Evolutionary conservation across 768 basidiomycete genomes (phyloP), one percentile per base, ranked within the genome.

Genomic region (Strobilomyces echinocephalus): DNA sequence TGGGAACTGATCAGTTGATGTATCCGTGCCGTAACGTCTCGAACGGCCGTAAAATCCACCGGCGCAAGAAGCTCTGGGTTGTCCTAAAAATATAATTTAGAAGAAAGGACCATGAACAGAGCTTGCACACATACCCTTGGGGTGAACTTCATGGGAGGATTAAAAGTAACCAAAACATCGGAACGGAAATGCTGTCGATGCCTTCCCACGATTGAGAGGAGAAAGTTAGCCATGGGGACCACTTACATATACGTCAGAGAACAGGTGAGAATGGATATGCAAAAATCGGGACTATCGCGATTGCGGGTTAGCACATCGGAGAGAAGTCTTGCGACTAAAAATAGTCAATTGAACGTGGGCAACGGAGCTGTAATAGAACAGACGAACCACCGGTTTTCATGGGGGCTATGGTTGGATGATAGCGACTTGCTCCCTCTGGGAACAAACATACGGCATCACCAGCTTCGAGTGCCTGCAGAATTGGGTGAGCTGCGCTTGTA

Each of bases 171-270:
- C 45, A 95, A 71, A 16, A 94, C 90, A 61, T 94, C 91, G 10
- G 88, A 90, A 26, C 93, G 83, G 63, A 91, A 95, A 67, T 91
- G 85, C 62, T 93, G 83, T 46, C 88, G 79, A 67, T 91, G 89
- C 80, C 87, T 89, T 60, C 49, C 49, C 46, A 40, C 53, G 50
- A 51, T 42, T 34, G 48, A 40, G 8, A 15, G 2, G 14, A 3
- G 15, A 15, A 45, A 28, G 24, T 24, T 34, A 47, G 8, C 18
- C 42, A 21, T 8, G 30, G 33, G 41, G 30, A 30, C 8, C 20
- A 59, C 74, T 54, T 57, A 87, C 87, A 88, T 90, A 61, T 91
- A 91, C 10, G 91, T 90, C 46, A 91, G 79, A 2, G 88, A 91
- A 63, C 87, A 89, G 1, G 88, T 88, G 49, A 85, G 72, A 3